Evolutionary conservation across 306 rosid genomes (phyloP), one percentile per base, ranked within the genome.

Genomic region (Crataegus laevigata): DNA sequence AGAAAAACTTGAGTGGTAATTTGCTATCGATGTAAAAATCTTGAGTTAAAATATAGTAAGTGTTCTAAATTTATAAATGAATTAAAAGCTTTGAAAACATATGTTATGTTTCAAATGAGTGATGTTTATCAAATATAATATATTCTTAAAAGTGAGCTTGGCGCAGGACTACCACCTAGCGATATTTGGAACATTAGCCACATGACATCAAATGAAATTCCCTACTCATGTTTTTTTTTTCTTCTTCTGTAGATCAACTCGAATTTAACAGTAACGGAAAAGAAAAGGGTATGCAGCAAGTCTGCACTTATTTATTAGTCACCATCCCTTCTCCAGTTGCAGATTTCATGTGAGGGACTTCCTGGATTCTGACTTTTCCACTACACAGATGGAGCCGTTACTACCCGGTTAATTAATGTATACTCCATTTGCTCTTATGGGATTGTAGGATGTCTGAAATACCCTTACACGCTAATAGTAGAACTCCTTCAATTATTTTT

Each of bases 321-420:
- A 77, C 19, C 71, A 14, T 15, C 54, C 21, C 21, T 17, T 45
- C n/a, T 61, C 77, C 36, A n/a, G 69, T 66, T 72, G 64, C 79
- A 47, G 75, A 80, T 51, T 45, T 74, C 77, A 75, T 73, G 69
- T 55, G 68, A 59, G 55, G 40, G 32, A 17, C 71, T 17, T 45
- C 74, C 75, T 45, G 72, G 64, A 52, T 76, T 75, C 64, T 11
- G 77, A 76, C 82, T 43, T 30, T 71, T 82, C 65, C 77, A 72
- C 76, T 60, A 34, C 81, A 66, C 81, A 66, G 32, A 52, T 68
- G 40, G 75, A 54, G 76, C 89, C 88, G 86, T 83, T 81, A 74
- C 82, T 2, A 11, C 75, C 74, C 38, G 21, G 62, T 59, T n/a
- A 30, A 28, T 47, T n/a, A 30, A 28, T 25, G 1, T 59, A 8